Percentiles rank a stretch among this genome's conserved stretches.
phyloP scores from a whole-genome alignment of 768 basidiomycete genomes.

The Calocybe cyanea region DNA sequence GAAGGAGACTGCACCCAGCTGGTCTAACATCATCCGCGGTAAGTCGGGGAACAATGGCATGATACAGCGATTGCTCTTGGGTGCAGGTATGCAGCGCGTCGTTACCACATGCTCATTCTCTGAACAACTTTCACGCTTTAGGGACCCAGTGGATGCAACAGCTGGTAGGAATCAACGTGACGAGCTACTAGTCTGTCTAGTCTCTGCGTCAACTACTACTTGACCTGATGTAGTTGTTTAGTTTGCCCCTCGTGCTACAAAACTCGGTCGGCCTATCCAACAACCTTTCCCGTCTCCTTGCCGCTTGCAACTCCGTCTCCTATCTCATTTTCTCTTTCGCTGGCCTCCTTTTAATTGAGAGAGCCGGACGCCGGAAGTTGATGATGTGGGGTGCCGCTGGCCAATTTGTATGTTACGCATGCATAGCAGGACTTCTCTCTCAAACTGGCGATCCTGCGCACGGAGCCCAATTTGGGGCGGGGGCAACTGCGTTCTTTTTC shows the following conservation, averaged over 20 bases:
- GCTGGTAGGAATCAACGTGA: conserved; percentile 48
- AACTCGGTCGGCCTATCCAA: conserved; percentile 50
- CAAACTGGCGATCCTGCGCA: conserved; percentile 26
- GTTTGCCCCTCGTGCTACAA: conserved; percentile 45
- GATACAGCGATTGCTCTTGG: conserved; percentile 38
- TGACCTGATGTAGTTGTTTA: conserved; percentile 8
- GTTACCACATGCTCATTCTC: no score
- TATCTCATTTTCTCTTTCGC: conserved; percentile 46
- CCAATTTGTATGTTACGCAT: conserved; percentile 43
- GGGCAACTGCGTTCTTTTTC: conserved; percentile 47
- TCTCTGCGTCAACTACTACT: neutral
- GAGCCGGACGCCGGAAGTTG: conserved; percentile 42
- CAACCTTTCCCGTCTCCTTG: conserved; percentile 43
- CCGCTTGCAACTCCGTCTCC: conserved; percentile 48
- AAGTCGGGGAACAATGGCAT: conserved; percentile 42
- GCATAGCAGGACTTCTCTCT: conserved; percentile 39
- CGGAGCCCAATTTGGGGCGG: conserved; percentile 35
- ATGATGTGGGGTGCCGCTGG: conserved; percentile 55
- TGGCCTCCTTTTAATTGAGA: conserved; percentile 44
- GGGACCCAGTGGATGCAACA: conserved; percentile 54
- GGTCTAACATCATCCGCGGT: conserved; percentile 38
- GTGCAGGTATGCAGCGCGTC: conserved; percentile 29
- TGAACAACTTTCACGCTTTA: conserved; percentile 14
- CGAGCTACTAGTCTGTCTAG: conserved; percentile 42
- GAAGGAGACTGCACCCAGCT: conserved; percentile 35